Percentiles rank a stretch among this genome's conserved stretches.
These are phyloP conservation scores for Potentilla sterilis DNA, from an alignment of 306 rosid species.

Conservation along the genomic window DNA sequence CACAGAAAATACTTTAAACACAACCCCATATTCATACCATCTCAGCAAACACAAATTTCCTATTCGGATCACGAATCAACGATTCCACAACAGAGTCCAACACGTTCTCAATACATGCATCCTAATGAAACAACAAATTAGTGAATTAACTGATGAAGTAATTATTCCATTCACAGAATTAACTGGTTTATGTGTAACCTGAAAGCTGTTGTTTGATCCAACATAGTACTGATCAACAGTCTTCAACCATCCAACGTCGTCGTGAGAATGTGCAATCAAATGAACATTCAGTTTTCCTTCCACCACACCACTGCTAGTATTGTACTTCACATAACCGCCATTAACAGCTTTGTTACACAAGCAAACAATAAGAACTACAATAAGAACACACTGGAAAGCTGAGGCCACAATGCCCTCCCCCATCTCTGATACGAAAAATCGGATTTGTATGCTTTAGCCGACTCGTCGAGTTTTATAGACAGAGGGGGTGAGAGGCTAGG, in stretches of 20 bases:
- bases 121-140: slow-evolving; percentile 29
- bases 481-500: too few species aligned
- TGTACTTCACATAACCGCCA: slow-evolving; percentile 47
- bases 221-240: slow-evolving; percentile 81
- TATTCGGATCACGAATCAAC: slow-evolving; percentile 61
- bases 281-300: slow-evolving; percentile 79
- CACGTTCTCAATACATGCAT: slow-evolving; percentile 73
- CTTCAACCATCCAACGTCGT: slow-evolving; percentile 93
- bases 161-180: not conserved
- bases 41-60: slow-evolving; percentile 79
- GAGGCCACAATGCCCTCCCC: too few species aligned
- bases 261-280: slow-evolving; percentile 72
- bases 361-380: slow-evolving; percentile 3
- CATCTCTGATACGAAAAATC: too few species aligned
- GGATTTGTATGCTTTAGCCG: too few species aligned
- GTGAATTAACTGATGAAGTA: not conserved
- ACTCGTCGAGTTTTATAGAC: too few species aligned
- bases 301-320: slow-evolving; percentile 48
- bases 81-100: slow-evolving; percentile 71
- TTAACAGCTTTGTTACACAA: slow-evolving; percentile 30
- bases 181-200: slow-evolving; percentile 32
- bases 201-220: slow-evolving; percentile 69
- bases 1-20: not conserved
- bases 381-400: not conserved
- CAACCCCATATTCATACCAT: slow-evolving; percentile 42